Evolutionary conservation across 345 rosid species (phyloP).

Genomic region (Mallotus nudiflorus): DNA sequence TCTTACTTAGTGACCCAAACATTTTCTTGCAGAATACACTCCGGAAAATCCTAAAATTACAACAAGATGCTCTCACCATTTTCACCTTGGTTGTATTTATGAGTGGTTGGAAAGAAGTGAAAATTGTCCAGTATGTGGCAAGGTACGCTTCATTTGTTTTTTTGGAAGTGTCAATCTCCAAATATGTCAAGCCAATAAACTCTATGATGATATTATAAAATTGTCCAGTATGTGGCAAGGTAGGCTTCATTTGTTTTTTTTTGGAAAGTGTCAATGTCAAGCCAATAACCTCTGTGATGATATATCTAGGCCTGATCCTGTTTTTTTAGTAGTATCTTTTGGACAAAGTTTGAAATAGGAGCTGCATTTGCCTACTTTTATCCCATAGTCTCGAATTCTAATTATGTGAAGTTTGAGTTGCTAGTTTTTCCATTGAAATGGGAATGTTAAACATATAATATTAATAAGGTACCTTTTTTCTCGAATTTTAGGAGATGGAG

Average conservation of each 20-base stretch:
- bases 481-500: constrained; percentile 46
- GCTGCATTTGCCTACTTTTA: not conserved
- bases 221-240: too few relatives aligned
- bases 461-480: constrained; percentile 13
- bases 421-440: not conserved
- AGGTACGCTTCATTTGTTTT: constrained; percentile 33
- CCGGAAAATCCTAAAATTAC: constrained; percentile 62
- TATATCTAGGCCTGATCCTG: not conserved
- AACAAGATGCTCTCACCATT: constrained; percentile 61
- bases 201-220: too few relatives aligned
- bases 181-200: not conserved
- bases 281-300: not conserved
- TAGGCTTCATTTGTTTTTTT: too few relatives aligned
- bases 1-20: not conserved
- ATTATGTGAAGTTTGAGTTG: not conserved
- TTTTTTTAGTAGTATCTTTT: too few relatives aligned
- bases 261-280: too few relatives aligned
- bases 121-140: constrained; percentile 71
- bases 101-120: constrained; percentile 86
- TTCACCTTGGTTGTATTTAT: constrained; percentile 72
- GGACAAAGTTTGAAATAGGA: not conserved
- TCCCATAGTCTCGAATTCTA: not conserved
- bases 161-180: not conserved
- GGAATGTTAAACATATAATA: too few relatives aligned
- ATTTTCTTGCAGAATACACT: constrained; percentile 56